These are phyloP conservation scores for Kwoniella shandongensis DNA, from an alignment of 768 basidiomycete genomes.

Conservation along the genomic window DNA sequence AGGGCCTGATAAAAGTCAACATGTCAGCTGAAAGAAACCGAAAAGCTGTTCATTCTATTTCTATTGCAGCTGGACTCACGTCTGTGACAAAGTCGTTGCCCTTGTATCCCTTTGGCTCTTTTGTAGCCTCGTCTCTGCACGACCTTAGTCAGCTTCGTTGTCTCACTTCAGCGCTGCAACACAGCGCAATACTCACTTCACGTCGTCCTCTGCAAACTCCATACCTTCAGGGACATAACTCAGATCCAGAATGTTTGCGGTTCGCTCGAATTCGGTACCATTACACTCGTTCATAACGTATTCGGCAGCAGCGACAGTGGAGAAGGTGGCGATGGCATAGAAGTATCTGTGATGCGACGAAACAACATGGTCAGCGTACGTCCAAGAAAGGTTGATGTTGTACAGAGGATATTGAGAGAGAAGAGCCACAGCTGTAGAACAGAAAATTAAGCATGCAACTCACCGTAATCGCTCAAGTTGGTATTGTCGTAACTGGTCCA, in stretches of 20 bases:
- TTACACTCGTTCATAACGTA: constrained; percentile 84
- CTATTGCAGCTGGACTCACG: constrained; percentile 58
- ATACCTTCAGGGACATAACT: constrained; percentile 90
- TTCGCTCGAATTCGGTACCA: constrained; percentile 92
- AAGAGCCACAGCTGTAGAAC: no score
- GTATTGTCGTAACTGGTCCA: constrained; percentile 81
- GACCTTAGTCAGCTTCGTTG: constrained; percentile 9
- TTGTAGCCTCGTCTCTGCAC: constrained; percentile 77
- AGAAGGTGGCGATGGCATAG: constrained; percentile 90
- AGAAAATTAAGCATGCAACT: no score
- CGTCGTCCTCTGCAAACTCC: constrained; percentile 73
- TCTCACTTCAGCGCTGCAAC: no score
- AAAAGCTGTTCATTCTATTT: no score
- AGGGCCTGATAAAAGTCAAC: constrained; percentile 65
- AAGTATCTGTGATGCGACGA: constrained; percentile 70
- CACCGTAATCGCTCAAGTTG: constrained; percentile 90
- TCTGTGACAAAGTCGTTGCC: constrained; percentile 88
- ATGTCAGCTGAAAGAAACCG: constrained; percentile 1
- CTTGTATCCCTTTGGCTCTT: constrained; percentile 66
- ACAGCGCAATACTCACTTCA: no score
- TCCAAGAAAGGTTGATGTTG: not conserved
- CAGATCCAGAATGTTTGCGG: constrained; percentile 91
- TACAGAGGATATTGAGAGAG: no score
- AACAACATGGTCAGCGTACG: not conserved
- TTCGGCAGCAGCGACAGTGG: constrained; percentile 69